Conservation (phyloP, 108 stramenopile genomes). For the Craspedostauros australis region DNA sequence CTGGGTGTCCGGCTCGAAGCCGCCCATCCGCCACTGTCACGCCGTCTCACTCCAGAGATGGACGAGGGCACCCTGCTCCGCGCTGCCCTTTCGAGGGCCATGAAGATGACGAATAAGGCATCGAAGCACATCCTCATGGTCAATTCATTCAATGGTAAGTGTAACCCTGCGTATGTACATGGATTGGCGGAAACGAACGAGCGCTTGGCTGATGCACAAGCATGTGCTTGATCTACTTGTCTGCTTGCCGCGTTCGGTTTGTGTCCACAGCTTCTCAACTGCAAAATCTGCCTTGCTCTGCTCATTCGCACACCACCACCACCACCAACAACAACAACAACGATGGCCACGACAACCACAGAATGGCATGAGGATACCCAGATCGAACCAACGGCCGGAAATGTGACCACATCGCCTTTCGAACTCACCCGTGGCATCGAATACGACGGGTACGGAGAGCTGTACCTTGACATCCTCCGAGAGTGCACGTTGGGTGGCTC, state of each 20-base stretch:
- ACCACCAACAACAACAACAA: no score
- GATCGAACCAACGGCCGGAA: conserved; percentile 19
- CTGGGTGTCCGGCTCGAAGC: conserved; percentile 24
- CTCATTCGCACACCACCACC: no score
- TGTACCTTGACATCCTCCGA: conserved; percentile 26
- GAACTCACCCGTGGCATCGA: conserved; percentile 9
- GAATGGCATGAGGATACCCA: conserved; percentile 34
- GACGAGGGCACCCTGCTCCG: conserved; percentile 16
- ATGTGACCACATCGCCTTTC: background rate
- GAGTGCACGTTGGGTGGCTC: no score
- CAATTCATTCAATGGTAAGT: conserved; percentile 43
- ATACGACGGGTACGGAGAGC: conserved; percentile 22
- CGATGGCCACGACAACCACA: no score
- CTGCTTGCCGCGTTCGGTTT: no score
- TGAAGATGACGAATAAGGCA: conserved; percentile 8
- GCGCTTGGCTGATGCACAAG: no score
- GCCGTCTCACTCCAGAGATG: conserved; percentile 10
- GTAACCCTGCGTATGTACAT: no score
- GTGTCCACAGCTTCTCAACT: no score
- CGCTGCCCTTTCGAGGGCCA: conserved; percentile 5
- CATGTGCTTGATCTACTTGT: no score
- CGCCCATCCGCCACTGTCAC: conserved; percentile 25
- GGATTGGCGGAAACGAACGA: no score
- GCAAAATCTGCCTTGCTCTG: no score
- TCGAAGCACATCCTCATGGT: conserved; percentile 31